A percentile compares a stretch with the other conserved stretches of the same genome.
Evolutionary conservation across 2,329 filamentous ascomycete species (phyloP).

Genomic region (Trichophyton schoenleinii): DNA sequence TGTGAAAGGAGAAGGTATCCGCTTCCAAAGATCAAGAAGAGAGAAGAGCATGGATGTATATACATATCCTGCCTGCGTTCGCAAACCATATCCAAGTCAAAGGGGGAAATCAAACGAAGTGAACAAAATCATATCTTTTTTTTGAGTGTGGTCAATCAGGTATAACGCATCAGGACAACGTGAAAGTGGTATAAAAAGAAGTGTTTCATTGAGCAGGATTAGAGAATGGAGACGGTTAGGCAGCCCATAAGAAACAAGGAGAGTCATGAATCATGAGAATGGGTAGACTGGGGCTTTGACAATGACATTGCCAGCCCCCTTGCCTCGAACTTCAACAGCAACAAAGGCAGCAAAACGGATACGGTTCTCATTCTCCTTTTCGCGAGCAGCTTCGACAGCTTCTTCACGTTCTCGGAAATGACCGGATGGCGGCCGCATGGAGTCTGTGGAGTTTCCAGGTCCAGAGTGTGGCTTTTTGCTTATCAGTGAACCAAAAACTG

Average conservation of each 20-base stretch:
- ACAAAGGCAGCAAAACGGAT: slow-evolving; percentile 67
- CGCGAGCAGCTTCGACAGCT: not conserved
- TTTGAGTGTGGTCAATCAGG: no score
- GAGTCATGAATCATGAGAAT: slow-evolving; percentile 20
- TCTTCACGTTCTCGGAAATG: slow-evolving; percentile 11
- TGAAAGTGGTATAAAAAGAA: not conserved
- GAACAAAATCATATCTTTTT: not conserved
- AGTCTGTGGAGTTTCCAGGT: slow-evolving; percentile 3
- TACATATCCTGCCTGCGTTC: not conserved
- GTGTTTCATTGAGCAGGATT: not conserved
- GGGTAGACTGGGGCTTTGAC: slow-evolving; percentile 60
- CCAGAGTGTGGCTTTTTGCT: slow-evolving; percentile 21
- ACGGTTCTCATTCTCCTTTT: slow-evolving; percentile 26
- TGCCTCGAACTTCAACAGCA: slow-evolving; percentile 59
- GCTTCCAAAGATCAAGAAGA: not conserved
- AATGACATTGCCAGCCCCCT: slow-evolving; percentile 49
- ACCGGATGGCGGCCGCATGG: slow-evolving; percentile 4
- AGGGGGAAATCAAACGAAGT: not conserved
- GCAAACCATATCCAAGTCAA: not conserved
- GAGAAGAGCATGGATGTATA: not conserved
- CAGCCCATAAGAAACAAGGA: not conserved
- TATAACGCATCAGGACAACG: not conserved
- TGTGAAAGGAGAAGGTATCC: not conserved
- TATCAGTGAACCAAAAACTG: slow-evolving; percentile 32
- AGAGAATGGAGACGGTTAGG: not conserved